Base-by-base conservation (phyloP, 345 rosid genomes). In the Aquilaria malaccensis region DNA sequence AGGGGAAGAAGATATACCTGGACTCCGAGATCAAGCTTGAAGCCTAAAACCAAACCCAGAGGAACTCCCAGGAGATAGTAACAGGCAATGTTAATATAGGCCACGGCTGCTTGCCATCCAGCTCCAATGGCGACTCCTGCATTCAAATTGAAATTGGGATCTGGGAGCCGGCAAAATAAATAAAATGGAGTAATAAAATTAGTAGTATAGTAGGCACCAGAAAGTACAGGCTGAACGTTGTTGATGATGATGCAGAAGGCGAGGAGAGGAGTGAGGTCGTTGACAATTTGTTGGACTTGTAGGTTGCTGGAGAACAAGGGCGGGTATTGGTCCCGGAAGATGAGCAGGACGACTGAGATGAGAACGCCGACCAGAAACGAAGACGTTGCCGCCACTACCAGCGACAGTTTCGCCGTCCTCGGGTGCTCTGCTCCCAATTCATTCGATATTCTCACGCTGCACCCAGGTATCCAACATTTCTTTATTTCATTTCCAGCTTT, bases 341-440 rank as follows among this genome's bases (percentile, higher is more conserved):
- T 10, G 5, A 85, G 29, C 4, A 89, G 76, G 12, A 77, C 57
- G 13, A 69, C 22, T 0, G 97, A 65, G 56, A 81, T 69, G 45
- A 60, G 13, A 10, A 70, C 43, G 22, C 85, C 85, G 3, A 80
- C 58, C 1, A 70, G 0, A 55, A 78, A 60, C 0, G 91, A 75
- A 15, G 85, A 69, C 9, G 74, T 14, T 11, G 75, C 75, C 2
- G 92, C 86, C 41, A 87, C 90, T 47, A 79, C 50, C 9, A 83
- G 47, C 30, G 91, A 77, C 45, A 90, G 71, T 32, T 67, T 82
- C 0, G 83, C 88, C 7, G 76, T 69, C 65, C 80, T 83, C 37
- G 86, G 91, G 22, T 87, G 91, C 13, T 65, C 85, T 46, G 88
- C 91, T 6, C 97, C 95, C 9, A 90, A 71, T 67, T 90, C 97